Base-by-base conservation (phyloP, 2,329 filamentous ascomycete genomes). In the Colletotrichum orbiculare region DNA sequence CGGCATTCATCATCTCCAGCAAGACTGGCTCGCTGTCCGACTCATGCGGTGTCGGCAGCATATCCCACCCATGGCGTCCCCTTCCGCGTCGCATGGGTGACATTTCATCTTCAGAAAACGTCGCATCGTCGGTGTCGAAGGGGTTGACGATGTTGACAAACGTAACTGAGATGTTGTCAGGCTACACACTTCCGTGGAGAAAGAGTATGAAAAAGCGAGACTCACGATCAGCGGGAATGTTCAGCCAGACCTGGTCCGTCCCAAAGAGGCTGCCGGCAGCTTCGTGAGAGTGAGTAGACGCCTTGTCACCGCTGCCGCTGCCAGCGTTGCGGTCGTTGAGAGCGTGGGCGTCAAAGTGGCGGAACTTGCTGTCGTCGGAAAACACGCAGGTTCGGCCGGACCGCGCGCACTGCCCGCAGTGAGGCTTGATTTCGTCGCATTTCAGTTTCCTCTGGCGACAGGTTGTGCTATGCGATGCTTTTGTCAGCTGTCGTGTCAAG, bases 391-490 rank as follows among this genome's bases (percentile, higher is more conserved):
- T 5, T 49, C 43, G 39, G 2, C 71, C 52, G 2, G 69, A 73
- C 8, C 68, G 71, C 8, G 37, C 34, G 15, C 71, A 73, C 2
- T 64, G 65, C 9, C 70, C 67, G 17, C 72, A 73, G 0, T 62
- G 13, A 0, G 72, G 72, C 4, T 69, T 71, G 0, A 13, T 45
- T 35, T 74, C 70, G 41, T 74, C 69, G 6, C 72, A 74, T 41
- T 73, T 74, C 3, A 74, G 2, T 13, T 73, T 74, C 8, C 72
- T 67, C 55, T 54, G 57, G 7, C 57, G 57, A 45, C 48, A 60
- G 38, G 34, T 60, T 17, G 34, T 11, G 48, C 0, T 75, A 17
- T 34, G 11, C 25, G 12, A 54, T 12, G 25, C 37, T 37, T 35
- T 33, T 50, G 52, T 39, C 25, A 54, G 33, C 11, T 50, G 34